phyloP scores from a whole-genome alignment of 2,329 filamentous ascomycete species.

The Eutypella sp. region DNA sequence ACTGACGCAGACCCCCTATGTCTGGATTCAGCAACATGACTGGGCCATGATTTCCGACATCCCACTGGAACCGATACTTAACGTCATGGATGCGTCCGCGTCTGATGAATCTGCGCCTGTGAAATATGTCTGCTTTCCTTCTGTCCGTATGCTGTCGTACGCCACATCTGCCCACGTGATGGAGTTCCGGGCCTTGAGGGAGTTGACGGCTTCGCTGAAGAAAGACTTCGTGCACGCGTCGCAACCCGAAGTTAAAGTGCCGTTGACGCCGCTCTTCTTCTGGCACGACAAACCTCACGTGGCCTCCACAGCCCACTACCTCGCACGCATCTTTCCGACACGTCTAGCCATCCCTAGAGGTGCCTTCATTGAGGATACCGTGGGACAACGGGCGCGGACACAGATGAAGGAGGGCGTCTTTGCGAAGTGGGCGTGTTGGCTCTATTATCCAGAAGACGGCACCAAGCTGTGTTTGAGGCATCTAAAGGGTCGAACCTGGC shows the following conservation, averaged over 20 bases:
- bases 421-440: constrained; percentile 50
- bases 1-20: constrained; percentile 41
- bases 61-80: constrained; percentile 38
- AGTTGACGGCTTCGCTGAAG: constrained; percentile 37
- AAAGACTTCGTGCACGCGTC: constrained; percentile 29
- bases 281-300: constrained; percentile 57
- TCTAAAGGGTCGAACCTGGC: constrained; percentile 47
- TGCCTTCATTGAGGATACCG: constrained; percentile 52
- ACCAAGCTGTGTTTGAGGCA: constrained; percentile 42
- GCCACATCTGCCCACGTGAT: constrained; percentile 42
- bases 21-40: constrained; percentile 56
- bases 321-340: constrained; percentile 43
- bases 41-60: constrained; percentile 44
- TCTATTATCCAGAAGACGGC: constrained; percentile 47
- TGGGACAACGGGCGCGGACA: constrained; percentile 48
- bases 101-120: constrained; percentile 30
- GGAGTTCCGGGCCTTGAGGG: constrained; percentile 35
- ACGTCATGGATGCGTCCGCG: constrained; percentile 38
- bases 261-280: constrained; percentile 52
- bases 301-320: constrained; percentile 44
- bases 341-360: constrained; percentile 46
- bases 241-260: constrained; percentile 22
- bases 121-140: constrained; percentile 49
- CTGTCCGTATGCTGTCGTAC: constrained; percentile 47
- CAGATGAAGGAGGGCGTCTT: constrained; percentile 53